Percentiles rank a stretch among this genome's conserved stretches.
Evolutionary conservation across 495 filamentous ascomycete species (phyloP).

Genomic region (Chaetomium fimeti): DNA sequence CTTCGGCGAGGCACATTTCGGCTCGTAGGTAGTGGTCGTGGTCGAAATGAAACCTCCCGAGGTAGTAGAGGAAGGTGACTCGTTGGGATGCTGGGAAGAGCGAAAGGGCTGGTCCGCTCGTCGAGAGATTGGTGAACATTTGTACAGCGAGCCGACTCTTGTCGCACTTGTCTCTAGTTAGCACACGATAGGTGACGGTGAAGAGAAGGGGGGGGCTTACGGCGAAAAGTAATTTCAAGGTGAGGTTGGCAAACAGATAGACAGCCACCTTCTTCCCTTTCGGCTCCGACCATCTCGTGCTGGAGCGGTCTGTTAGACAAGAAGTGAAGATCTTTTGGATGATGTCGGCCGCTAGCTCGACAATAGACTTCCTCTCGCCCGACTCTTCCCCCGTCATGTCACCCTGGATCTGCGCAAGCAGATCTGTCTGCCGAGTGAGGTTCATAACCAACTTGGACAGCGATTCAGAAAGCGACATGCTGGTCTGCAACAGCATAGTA

Average conservation of each 20-base stretch:
- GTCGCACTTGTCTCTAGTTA: slow-evolving; percentile 46
- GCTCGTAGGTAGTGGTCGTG: slow-evolving; percentile 77
- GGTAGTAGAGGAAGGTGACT: slow-evolving; percentile 91
- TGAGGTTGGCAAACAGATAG: slow-evolving; percentile 86
- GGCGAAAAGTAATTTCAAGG: slow-evolving; percentile 84
- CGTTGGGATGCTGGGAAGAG: slow-evolving; percentile 84
- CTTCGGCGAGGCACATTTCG: slow-evolving; percentile 67
- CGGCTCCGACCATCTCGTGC: slow-evolving; percentile 57
- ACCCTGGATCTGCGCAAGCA: slow-evolving; percentile 58
- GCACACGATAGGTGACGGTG: neutral
- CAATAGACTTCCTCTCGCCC: slow-evolving; percentile 67
- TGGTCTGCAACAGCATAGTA: slow-evolving; percentile 70
- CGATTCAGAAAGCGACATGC: slow-evolving; percentile 71
- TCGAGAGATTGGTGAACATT: slow-evolving; percentile 85
- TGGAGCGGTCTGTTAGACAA: slow-evolving; percentile 78
- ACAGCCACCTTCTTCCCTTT: slow-evolving; percentile 84
- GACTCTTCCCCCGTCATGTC: slow-evolving; percentile 52
- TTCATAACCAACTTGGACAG: slow-evolving; percentile 78
- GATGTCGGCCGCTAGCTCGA: slow-evolving; percentile 79
- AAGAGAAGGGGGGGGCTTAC: slow-evolving; percentile 40
- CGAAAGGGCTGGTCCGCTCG: slow-evolving; percentile 72
- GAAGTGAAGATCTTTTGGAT: slow-evolving; percentile 89
- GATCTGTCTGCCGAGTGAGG: slow-evolving; percentile 70
- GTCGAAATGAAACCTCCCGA: slow-evolving; percentile 83
- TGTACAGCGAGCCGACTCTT: slow-evolving; percentile 70